Evolutionary conservation across 805 yeast species (phyloP).

Genomic region (Metschnikowia proteae): DNA sequence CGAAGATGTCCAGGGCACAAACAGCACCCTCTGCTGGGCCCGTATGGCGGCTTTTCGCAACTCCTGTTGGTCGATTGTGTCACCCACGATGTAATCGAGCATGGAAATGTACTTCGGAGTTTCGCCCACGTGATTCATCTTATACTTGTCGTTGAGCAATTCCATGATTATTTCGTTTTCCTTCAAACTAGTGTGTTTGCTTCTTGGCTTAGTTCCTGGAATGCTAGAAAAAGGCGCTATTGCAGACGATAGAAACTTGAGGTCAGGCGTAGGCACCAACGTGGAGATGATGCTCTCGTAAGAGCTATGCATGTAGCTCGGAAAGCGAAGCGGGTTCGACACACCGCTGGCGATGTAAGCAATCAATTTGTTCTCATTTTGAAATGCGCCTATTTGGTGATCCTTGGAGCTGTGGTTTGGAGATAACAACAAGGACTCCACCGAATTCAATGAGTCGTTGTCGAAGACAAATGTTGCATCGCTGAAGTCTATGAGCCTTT

Average conservation of each 20-base stretch:
- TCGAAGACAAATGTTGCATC: constrained; percentile 90
- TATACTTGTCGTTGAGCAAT: constrained; percentile 69
- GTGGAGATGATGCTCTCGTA: constrained; percentile 77
- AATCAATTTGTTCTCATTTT: constrained; percentile 79
- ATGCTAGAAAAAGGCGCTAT: constrained; percentile 42
- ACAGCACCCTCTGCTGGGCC: constrained; percentile 63
- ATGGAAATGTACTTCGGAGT: constrained; percentile 59
- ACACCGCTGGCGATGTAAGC: constrained; percentile 80
- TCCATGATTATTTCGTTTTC: constrained; percentile 86
- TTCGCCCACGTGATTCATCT: constrained; percentile 54
- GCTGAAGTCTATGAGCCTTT: constrained; percentile 76
- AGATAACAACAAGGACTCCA: constrained; percentile 51
- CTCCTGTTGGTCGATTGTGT: constrained; percentile 61
- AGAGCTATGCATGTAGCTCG: constrained; percentile 87
- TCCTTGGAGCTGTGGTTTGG: constrained; percentile 6
- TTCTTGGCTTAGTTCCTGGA: constrained; percentile 30
- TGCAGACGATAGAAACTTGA: constrained; percentile 50
- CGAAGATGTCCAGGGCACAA: constrained; percentile 84
- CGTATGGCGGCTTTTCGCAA: constrained; percentile 62
- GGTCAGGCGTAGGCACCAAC: constrained; percentile 78
- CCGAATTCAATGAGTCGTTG: constrained; percentile 73
- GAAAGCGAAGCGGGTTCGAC: constrained; percentile 86
- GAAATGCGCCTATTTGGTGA: constrained; percentile 44
- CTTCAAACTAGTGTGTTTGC: constrained; percentile 56
- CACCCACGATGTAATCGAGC: constrained; percentile 64